A percentile compares a stretch with the other conserved stretches of the same genome.
phyloP scores from a whole-genome alignment of 305 asterid genomes.

The Fraxinus ornus region DNA sequence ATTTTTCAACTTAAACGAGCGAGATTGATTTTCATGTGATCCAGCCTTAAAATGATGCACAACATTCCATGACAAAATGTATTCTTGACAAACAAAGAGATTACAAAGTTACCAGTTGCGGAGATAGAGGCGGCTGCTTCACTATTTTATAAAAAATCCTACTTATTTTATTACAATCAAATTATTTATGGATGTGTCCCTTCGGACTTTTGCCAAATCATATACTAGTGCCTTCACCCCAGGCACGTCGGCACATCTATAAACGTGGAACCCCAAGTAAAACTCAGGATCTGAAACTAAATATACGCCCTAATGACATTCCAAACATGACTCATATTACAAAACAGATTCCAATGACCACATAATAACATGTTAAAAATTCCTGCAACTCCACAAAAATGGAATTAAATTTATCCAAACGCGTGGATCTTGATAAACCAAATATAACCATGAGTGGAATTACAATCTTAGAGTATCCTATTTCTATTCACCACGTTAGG shows the following conservation, averaged over 20 bases:
- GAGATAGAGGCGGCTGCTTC: not conserved
- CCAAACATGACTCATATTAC: not conserved
- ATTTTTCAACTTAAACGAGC: not conserved
- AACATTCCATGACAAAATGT: slow-evolving; percentile 9
- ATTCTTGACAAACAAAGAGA: not conserved
- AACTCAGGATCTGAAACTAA: not conserved
- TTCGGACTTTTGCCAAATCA: not conserved
- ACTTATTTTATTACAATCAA: not conserved
- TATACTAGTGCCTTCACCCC: not conserved
- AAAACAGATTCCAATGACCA: not conserved
- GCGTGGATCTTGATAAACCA: not conserved
- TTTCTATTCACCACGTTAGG: slow-evolving; percentile 2
- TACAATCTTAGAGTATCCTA: not conserved
- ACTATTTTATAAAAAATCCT: not conserved
- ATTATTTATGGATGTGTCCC: not conserved
- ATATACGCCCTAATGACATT: not conserved
- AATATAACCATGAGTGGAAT: slow-evolving; percentile 6
- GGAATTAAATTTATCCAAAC: not conserved
- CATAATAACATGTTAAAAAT: not conserved
- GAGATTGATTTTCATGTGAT: not conserved
- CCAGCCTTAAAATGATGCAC: not conserved
- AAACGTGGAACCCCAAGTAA: slow-evolving; percentile 15
- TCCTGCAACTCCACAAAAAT: not conserved
- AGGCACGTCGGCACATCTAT: not conserved
- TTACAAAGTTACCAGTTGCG: slow-evolving; percentile 20